A percentile compares a stretch with the other conserved stretches of the same genome.
Conservation (phyloP, 345 rosid genomes). For the Iberis pinnata region DNA sequence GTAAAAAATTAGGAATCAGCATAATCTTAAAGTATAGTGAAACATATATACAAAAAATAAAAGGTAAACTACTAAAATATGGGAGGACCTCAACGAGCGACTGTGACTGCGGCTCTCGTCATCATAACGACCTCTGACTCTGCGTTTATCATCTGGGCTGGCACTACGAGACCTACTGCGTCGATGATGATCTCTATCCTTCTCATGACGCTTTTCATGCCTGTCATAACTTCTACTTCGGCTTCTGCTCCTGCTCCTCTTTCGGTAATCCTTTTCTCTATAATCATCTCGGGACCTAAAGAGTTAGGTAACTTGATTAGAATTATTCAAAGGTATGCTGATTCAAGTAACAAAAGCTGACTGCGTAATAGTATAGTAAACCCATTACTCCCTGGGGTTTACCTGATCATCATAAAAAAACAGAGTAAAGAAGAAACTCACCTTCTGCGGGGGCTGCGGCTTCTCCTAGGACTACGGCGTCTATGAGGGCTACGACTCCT, state of each 20-base stretch:
- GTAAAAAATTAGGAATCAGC: conserved; percentile 10
- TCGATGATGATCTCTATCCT: conserved; percentile 41
- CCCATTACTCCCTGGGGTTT: neutral
- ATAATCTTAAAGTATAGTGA: neutral
- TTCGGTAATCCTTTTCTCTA: conserved; percentile 41
- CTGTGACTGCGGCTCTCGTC: conserved; percentile 42
- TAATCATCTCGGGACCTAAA: conserved; percentile 28
- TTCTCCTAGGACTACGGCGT: conserved; percentile 34
- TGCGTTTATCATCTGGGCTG: conserved; percentile 45
- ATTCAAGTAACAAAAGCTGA: conserved; percentile 1
- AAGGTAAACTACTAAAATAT: neutral
- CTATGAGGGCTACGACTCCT: conserved; percentile 28
- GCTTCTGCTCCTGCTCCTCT: conserved; percentile 43
- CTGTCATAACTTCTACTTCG: conserved; percentile 37
- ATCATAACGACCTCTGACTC: conserved; percentile 48
- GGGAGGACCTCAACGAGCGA: conserved; percentile 47
- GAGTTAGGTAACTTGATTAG: neutral
- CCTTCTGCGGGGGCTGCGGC: conserved; percentile 48
- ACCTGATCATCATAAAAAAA: neutral
- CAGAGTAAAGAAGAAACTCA: conserved; percentile 12
- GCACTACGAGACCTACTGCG: conserved; percentile 55
- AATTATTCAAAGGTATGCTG: neutral
- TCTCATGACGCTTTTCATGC: conserved; percentile 45
- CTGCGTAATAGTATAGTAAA: neutral
- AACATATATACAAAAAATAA: neutral